Evolutionary conservation across 306 rosid genomes (phyloP).

Genomic region (Dryas octopetala): DNA sequence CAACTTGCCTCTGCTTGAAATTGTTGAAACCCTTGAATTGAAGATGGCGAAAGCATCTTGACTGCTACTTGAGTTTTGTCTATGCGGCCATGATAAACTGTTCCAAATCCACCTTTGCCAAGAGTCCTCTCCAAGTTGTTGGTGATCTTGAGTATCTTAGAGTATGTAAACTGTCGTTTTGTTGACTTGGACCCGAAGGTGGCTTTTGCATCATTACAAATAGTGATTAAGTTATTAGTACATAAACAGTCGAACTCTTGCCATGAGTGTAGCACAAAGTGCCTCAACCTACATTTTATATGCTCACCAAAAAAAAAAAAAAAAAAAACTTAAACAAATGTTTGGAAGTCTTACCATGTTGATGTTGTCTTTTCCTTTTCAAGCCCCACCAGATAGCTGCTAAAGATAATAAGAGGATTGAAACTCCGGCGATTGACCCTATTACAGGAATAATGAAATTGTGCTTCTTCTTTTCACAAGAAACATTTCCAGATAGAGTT

Average conservation of each 20-base stretch:
- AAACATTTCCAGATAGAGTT: conserved; percentile 26
- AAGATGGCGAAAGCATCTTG: conserved; percentile 40
- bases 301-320: too few relatives aligned
- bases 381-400: conserved; percentile 14
- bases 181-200: conserved; percentile 3
- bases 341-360: background rate
- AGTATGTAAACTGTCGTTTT: conserved; percentile 34
- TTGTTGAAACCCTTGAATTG: conserved; percentile 36
- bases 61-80: conserved; percentile 53
- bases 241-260: too few relatives aligned
- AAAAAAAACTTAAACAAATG: too few relatives aligned
- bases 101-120: conserved; percentile 60
- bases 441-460: conserved; percentile 39
- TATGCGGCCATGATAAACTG: conserved; percentile 44
- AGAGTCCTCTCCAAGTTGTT: conserved; percentile 35
- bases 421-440: conserved; percentile 44
- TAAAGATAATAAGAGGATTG: conserved; percentile 5
- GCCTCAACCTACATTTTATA: too few relatives aligned
- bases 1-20: conserved; percentile 52
- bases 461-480: conserved; percentile 29
- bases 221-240: too few relatives aligned
- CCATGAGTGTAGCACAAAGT: too few relatives aligned
- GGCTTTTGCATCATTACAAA: background rate
- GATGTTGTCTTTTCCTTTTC: conserved; percentile 21
- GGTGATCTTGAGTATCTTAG: conserved; percentile 43